A percentile compares a stretch with the other conserved stretches of the same genome.
Conservation (phyloP, 164 flowering plant species). For the Liquidambar formosana region DNA sequence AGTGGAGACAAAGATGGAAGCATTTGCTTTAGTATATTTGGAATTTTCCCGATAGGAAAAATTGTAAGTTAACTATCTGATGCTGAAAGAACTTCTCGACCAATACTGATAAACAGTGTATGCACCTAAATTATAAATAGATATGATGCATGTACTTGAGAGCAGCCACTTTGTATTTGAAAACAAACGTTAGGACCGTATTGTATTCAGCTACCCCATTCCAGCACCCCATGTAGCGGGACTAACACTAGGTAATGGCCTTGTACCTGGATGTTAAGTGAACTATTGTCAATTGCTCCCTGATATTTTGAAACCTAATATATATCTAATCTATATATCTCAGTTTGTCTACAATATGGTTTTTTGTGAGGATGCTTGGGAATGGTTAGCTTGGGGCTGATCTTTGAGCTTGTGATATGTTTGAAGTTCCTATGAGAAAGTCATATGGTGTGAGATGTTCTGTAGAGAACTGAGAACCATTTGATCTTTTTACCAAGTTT, state of each 20-base stretch:
- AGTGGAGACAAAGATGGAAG: slow-evolving; percentile 89
- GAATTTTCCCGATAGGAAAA: slow-evolving; percentile 85
- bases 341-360: not conserved
- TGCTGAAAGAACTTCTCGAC: not conserved
- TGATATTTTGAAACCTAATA: not conserved
- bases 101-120: not conserved
- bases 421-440: not conserved
- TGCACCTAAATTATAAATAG: not conserved
- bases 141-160: too few species aligned
- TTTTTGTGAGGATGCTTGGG: not conserved
- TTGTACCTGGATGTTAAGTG: not conserved
- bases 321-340: not conserved
- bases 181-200: too few species aligned
- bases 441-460: not conserved
- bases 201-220: too few species aligned
- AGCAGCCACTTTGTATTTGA: too few species aligned
- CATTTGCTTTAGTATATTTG: slow-evolving; percentile 92
- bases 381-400: not conserved
- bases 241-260: not conserved
- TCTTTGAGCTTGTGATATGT: not conserved
- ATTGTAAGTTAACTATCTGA: slow-evolving; percentile 58
- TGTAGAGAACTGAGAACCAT: not conserved
- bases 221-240: too few species aligned
- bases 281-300: not conserved
- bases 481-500: not conserved